Conservation (phyloP, 2,329 filamentous ascomycete species). For the Colletotrichum spinosum region DNA sequence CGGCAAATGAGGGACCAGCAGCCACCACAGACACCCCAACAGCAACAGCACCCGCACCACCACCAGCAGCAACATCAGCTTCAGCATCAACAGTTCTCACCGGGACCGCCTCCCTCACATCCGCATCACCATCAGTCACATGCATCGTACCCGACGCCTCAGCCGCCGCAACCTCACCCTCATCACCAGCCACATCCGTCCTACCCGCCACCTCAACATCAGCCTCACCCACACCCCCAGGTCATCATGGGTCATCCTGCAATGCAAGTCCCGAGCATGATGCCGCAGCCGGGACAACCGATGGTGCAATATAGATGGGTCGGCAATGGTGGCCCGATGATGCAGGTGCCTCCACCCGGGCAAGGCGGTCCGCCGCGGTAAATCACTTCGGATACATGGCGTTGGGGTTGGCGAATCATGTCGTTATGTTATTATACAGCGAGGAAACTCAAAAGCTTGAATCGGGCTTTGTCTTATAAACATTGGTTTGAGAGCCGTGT, state of each 20-base stretch:
- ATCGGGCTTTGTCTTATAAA: no score
- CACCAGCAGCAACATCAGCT: conserved; percentile 41
- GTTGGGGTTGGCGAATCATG: no score
- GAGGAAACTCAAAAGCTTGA: no score
- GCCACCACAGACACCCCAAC: conserved; percentile 43
- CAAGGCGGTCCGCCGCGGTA: conserved; percentile 11
- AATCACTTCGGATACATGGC: background rate
- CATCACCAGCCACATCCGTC: conserved; percentile 15
- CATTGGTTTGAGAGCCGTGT: no score
- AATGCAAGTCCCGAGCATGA: conserved; percentile 23
- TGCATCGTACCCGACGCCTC: conserved; percentile 1
- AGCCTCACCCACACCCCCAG: conserved; percentile 24
- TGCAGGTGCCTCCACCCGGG: conserved; percentile 45
- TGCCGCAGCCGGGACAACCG: conserved; percentile 39
- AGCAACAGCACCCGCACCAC: conserved; percentile 40
- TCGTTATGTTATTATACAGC: no score
- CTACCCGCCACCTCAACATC: background rate
- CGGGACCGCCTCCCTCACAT: conserved; percentile 29
- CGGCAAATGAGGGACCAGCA: conserved; percentile 47
- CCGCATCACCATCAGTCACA: conserved; percentile 41
- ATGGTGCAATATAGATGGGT: conserved; percentile 54
- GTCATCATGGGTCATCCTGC: conserved; percentile 15
- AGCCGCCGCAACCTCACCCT: conserved; percentile 5
- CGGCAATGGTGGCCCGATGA: conserved; percentile 57
- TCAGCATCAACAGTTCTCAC: conserved; percentile 19